phyloP scores from a whole-genome alignment of 2,329 filamentous ascomycete genomes.

The Ceratocystis lukuohia region DNA sequence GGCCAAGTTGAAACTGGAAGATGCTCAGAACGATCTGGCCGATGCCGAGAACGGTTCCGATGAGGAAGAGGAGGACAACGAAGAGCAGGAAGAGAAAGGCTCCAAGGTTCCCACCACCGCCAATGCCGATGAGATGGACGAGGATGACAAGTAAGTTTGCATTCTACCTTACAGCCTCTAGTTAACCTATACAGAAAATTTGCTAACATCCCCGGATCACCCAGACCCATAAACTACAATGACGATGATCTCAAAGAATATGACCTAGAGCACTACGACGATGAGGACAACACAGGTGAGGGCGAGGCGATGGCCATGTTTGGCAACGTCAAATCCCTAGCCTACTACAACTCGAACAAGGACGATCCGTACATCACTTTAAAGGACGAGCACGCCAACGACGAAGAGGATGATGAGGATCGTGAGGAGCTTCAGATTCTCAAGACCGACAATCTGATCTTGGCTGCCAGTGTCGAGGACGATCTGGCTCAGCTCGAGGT shows the following conservation, averaged over 20 bases:
- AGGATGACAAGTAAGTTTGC: slow-evolving; percentile 17
- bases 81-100: slow-evolving; percentile 24
- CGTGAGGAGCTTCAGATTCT: slow-evolving; percentile 88
- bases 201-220: slow-evolving; percentile 20
- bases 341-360: slow-evolving; percentile 87
- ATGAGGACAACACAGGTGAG: slow-evolving; percentile 33
- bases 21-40: slow-evolving; percentile 75
- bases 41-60: slow-evolving; percentile 25
- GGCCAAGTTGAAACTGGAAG: slow-evolving; percentile 70
- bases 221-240: slow-evolving; percentile 34
- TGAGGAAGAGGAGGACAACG: slow-evolving; percentile 24
- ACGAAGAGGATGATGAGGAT: slow-evolving; percentile 61
- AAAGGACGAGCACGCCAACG: slow-evolving; percentile 51
- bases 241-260: slow-evolving; percentile 94
- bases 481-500: slow-evolving; percentile 93
- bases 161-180: neutral
- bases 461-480: slow-evolving; percentile 90
- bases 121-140: slow-evolving; percentile 16
- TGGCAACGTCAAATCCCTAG: slow-evolving; percentile 82
- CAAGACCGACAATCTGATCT: slow-evolving; percentile 79
- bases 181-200: neutral
- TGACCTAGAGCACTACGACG: slow-evolving; percentile 90
- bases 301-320: slow-evolving; percentile 79
- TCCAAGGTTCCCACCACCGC: slow-evolving; percentile 15
- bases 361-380: slow-evolving; percentile 96